phyloP scores from a whole-genome alignment of 2,329 filamentous ascomycete species.

The Aureobasidium sp. region DNA sequence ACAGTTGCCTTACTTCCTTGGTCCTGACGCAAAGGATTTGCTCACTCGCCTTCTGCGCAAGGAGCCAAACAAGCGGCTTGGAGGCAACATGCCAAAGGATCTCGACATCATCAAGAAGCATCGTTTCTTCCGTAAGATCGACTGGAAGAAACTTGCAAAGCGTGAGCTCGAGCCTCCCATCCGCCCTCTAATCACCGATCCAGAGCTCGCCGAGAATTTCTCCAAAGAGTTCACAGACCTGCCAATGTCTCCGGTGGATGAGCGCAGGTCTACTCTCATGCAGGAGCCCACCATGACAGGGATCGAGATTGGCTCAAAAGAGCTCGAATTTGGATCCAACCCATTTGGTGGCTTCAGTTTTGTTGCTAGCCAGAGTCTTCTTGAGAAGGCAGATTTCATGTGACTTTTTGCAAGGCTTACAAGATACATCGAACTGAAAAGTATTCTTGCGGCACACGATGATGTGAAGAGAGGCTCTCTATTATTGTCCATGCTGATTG shows the following conservation, averaged over 20 bases:
- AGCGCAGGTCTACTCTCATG: constrained; percentile 23
- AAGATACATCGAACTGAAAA: not conserved
- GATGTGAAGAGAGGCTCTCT: not conserved
- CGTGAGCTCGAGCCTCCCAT: constrained; percentile 85
- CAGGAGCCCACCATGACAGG: constrained; percentile 16
- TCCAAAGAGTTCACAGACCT: constrained; percentile 83
- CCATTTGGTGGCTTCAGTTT: constrained; percentile 50
- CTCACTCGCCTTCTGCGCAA: constrained; percentile 85
- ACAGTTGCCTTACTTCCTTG: constrained; percentile 79
- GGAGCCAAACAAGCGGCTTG: constrained; percentile 83
- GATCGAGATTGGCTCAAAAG: constrained; percentile 15
- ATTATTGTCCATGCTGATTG: not conserved
- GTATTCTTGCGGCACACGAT: not conserved
- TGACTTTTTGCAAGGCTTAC: not conserved
- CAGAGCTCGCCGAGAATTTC: constrained; percentile 95
- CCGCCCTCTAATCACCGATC: constrained; percentile 87
- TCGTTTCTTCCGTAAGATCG: constrained; percentile 92
- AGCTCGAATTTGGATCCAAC: constrained; percentile 30
- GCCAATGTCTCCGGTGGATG: constrained; percentile 65
- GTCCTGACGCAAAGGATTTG: constrained; percentile 87
- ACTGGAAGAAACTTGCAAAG: constrained; percentile 81
- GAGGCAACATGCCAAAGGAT: constrained; percentile 83
- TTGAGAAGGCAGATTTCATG: constrained; percentile 35
- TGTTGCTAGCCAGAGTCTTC: constrained; percentile 45
- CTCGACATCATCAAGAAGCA: constrained; percentile 80